A percentile compares a stretch with the other conserved stretches of the same genome.
phyloP scores from a whole-genome alignment of 805 yeast genomes.

The Spencermartinsiella europaea region DNA sequence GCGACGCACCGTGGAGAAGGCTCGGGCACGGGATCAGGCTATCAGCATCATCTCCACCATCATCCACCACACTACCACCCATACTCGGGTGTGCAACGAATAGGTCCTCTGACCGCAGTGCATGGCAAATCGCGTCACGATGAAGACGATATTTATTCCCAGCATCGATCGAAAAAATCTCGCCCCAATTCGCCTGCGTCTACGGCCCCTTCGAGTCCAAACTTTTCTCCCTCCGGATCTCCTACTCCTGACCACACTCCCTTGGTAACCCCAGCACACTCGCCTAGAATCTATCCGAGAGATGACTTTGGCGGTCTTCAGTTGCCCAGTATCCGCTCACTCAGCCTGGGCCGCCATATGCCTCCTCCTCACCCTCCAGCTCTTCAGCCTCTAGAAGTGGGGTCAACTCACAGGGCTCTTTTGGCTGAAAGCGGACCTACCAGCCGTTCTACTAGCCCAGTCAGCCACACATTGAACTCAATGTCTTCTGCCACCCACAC shows the following conservation, averaged over 20 bases:
- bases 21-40: slow-evolving; percentile 5
- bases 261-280: slow-evolving; percentile 41
- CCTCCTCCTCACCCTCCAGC: slow-evolving; percentile 18
- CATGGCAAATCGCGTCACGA: slow-evolving; percentile 21
- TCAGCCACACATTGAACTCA: not conserved
- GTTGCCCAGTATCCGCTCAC: slow-evolving; percentile 35
- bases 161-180: slow-evolving; percentile 33
- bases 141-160: slow-evolving; percentile 20
- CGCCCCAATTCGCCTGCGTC: slow-evolving; percentile 39
- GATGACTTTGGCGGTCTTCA: slow-evolving; percentile 32
- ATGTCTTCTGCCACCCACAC: not conserved
- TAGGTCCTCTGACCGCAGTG: slow-evolving; percentile 28
- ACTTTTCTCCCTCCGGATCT: slow-evolving; percentile 33
- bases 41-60: slow-evolving; percentile 23
- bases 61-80: slow-evolving; percentile 24
- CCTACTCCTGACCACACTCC: slow-evolving; percentile 42
- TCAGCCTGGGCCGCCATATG: slow-evolving; percentile 20
- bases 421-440: not conserved
- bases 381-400: slow-evolving; percentile 24
- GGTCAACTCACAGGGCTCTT: slow-evolving; percentile 4
- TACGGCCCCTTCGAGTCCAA: slow-evolving; percentile 41
- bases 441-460: slow-evolving; percentile 1
- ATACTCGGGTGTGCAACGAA: slow-evolving; percentile 23
- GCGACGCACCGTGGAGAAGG: not conserved
- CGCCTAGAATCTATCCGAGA: slow-evolving; percentile 39